Evolutionary conservation across 495 filamentous ascomycete species (phyloP), one percentile per base, ranked within the genome.

Genomic region (Hypomontagnella submonticulosa): DNA sequence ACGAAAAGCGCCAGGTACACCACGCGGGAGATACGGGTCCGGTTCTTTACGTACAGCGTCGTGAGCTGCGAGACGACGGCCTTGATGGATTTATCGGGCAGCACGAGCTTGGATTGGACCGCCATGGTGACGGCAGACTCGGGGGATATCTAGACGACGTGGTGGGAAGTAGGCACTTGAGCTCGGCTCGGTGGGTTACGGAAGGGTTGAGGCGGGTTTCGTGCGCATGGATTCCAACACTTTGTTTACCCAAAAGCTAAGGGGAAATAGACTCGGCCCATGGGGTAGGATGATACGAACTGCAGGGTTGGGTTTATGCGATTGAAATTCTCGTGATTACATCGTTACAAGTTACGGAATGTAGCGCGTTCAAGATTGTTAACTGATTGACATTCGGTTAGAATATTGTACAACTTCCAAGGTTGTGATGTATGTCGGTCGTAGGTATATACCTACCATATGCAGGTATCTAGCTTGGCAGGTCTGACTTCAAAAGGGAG

Each of bases 1-100:
- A 96, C 81, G 61, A 96, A 90, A 57, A 99, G 87, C n/a, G 92
- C 90, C 36, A 98, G 82, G 79, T 97, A 98, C 65, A 97, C 88
- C 42, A 88, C 88, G 73, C 93, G 91, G 7, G 93, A 97, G 73
- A 99, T 95, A 41, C 87, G 85, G 36, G 90, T 94, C 58, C 96
- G 93, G 80, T 98, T 85, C 63, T 83, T 80, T 53, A 94, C 85
- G 83, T 99, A 99, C 27, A 90, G 83, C 54, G 78, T 75, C 10
- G 90, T 89, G 52, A 97, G 77, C 63, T 88, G 84, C 61, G 89
- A 85, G 74, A 97, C 80, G 72, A 92, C 79, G 67, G 84, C 83
- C 55, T 89, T 90, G 71, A 97, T 70, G 51, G 90, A 90, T 59
- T 87, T 87, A 64, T 92, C 88, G 43, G 78, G 73, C 33, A 81